phyloP scores from a whole-genome alignment of 2,329 filamentous ascomycete species.

The Alternaria sp. region DNA sequence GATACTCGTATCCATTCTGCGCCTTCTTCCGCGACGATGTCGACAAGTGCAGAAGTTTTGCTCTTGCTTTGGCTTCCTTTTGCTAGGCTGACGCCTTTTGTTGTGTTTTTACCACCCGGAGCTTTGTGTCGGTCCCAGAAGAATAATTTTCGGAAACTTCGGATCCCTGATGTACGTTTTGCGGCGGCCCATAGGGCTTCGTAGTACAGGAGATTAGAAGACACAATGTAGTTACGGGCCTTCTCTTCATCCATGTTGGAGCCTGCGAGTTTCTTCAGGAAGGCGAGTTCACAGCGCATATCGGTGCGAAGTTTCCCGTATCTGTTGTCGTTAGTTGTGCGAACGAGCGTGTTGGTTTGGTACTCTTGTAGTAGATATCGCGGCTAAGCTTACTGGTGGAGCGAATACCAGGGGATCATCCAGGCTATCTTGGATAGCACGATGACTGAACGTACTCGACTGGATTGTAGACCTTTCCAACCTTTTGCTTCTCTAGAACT shows the following conservation, averaged over 20 bases:
- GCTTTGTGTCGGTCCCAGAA: conserved; percentile 39
- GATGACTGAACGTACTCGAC: conserved; percentile 35
- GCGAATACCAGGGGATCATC: background rate
- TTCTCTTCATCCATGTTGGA: conserved; percentile 38
- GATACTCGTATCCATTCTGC: conserved; percentile 74
- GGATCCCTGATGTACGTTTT: conserved; percentile 64
- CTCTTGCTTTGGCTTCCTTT: conserved; percentile 52
- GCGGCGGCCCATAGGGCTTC: conserved; percentile 70
- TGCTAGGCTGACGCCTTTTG: conserved; percentile 33
- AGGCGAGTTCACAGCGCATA: conserved; percentile 47
- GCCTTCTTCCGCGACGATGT: conserved; percentile 70
- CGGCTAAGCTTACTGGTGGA: background rate
- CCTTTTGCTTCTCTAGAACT: conserved; percentile 42
- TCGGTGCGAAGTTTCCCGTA: conserved; percentile 43
- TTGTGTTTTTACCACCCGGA: conserved; percentile 30
- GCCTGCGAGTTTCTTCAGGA: conserved; percentile 40
- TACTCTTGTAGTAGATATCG: background rate
- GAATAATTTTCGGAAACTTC: conserved; percentile 59
- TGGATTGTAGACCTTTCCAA: conserved; percentile 46
- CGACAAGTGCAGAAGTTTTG: conserved; percentile 65
- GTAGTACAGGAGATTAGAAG: conserved; percentile 72
- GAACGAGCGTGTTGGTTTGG: background rate
- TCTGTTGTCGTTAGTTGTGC: background rate
- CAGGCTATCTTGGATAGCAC: background rate
- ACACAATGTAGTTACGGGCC: conserved; percentile 65